phyloP scores from a whole-genome alignment of 495 filamentous ascomycete species.

The Neurospora discreta region DNA sequence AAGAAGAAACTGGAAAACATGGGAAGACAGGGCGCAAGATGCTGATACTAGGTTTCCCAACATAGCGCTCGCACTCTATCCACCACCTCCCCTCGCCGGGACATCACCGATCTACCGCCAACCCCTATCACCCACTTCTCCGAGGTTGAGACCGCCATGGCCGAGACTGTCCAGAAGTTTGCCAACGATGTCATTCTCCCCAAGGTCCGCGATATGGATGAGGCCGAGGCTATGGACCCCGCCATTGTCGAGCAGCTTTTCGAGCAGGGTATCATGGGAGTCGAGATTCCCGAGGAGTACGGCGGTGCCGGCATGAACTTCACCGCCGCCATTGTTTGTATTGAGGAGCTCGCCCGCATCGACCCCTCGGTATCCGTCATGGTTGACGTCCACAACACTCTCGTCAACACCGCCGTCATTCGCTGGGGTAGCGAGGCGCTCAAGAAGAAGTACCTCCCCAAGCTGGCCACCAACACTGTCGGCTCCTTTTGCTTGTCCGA shows the following conservation, averaged over 20 bases:
- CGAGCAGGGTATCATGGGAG: conserved; percentile 93
- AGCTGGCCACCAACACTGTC: conserved; percentile 78
- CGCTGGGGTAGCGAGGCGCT: conserved; percentile 67
- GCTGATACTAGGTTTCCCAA: neutral
- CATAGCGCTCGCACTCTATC: conserved; percentile 55
- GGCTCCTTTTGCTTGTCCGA: conserved; percentile 96
- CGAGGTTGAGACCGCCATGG: conserved; percentile 82
- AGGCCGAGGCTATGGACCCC: conserved; percentile 89
- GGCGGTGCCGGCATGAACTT: conserved; percentile 98
- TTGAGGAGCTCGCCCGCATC: conserved; percentile 90
- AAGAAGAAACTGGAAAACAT: neutral
- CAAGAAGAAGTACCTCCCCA: conserved; percentile 78
- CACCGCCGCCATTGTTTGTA: conserved; percentile 86
- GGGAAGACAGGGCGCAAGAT: conserved; percentile 1
- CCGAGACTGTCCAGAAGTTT: conserved; percentile 83
- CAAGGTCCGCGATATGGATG: conserved; percentile 95
- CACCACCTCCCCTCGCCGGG: conserved; percentile 50
- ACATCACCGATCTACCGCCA: conserved; percentile 58
- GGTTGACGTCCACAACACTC: conserved; percentile 93
- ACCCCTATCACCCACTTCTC: conserved; percentile 91
- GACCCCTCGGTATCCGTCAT: conserved; percentile 92
- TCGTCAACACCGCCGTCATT: conserved; percentile 88
- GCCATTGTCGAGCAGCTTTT: conserved; percentile 83
- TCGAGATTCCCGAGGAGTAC: conserved; percentile 95
- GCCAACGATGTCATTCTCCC: conserved; percentile 79